Evolutionary conservation across 345 rosid species (phyloP), one percentile per base, ranked within the genome.

Genomic region (Pistacia atlantica): DNA sequence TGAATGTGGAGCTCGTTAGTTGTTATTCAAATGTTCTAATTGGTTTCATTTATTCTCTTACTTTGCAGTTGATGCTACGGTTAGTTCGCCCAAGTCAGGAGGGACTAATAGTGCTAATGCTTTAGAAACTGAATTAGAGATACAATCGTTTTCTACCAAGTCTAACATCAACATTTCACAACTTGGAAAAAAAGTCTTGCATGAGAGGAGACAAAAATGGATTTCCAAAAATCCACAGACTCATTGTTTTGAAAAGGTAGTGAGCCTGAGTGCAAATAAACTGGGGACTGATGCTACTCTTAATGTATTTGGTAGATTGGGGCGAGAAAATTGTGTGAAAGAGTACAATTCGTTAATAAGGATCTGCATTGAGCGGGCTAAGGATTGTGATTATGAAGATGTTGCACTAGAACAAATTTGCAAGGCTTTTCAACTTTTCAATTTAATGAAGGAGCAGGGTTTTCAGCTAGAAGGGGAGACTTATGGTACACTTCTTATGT

Each of bases 361-460:
- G 57, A 60, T 85, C 72, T 80, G 84, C 83, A 59, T 93, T 16
- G 85, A 91, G 76, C 83, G 77, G 16, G 97, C 95, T 3, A 83
- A 70, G 80, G 67, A 17, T 66, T 87, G 75, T 69, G 80, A 80
- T 63, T 86, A 90, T 77, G 78, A 86, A 42, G 86, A 83, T 20
- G 81, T 73, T 74, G 90, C 83, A 22, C 84, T 83, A 65, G 79
- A 82, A 49, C 82, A 88, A 5, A 74, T 92, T 42, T 80, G 65
- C 31, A 79, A 65, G 58, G 95, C 88, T 78, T 80, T 82, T 54
- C 79, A 69, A 81, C 75, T 86, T 80, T 73, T 91, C 4, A 74
- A 80, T 28, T 45, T 68, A 45, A 90, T 92, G 97, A 96, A 82
- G 81, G 93, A 93, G 75, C 84, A 80, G 11, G 97, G 98, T n/a